Conservation (phyloP, 2,329 filamentous ascomycete genomes). For the Fusarium udum region DNA sequence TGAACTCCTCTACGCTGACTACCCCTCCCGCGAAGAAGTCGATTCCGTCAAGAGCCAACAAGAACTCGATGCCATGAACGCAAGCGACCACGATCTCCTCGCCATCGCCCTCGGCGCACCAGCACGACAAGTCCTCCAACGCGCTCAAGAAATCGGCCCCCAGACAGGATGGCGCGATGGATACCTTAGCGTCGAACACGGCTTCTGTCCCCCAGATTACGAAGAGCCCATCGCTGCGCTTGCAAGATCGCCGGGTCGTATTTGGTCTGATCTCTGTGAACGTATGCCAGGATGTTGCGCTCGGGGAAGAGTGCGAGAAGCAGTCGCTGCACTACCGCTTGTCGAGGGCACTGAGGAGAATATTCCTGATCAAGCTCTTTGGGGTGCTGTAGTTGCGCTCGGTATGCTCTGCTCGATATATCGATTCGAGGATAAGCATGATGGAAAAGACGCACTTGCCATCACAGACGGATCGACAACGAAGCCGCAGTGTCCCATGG, state of each 20-base stretch:
- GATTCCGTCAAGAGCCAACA: constrained; percentile 48
- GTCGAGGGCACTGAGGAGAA: constrained; percentile 59
- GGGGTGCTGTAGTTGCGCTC: constrained; percentile 62
- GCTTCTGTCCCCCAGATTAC: constrained; percentile 61
- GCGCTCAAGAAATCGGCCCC: constrained; percentile 62
- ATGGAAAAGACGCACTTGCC: constrained; percentile 61
- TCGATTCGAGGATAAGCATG: constrained; percentile 61
- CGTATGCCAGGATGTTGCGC: constrained; percentile 63
- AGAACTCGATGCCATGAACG: constrained; percentile 59
- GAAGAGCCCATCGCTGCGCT: constrained; percentile 57
- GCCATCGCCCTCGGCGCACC: constrained; percentile 63
- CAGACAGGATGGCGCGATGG: constrained; percentile 61
- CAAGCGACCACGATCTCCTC: constrained; percentile 58
- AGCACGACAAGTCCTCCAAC: constrained; percentile 62
- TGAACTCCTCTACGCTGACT: constrained; percentile 57
- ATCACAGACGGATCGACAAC: constrained; percentile 41
- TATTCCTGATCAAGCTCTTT: constrained; percentile 62
- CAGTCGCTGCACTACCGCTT: constrained; percentile 58
- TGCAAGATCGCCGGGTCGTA: constrained; percentile 58
- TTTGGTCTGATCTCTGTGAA: constrained; percentile 64
- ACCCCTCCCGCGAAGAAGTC: constrained; percentile 53
- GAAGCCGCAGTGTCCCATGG: constrained; percentile 54
- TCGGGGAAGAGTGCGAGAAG: constrained; percentile 60
- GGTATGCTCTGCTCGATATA: constrained; percentile 65
- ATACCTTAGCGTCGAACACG: constrained; percentile 53